A percentile compares a stretch with the other conserved stretches of the same genome.
These are phyloP conservation scores for Leishmania lainsoni DNA, from an alignment of 208 protist species.

Conservation along the genomic window DNA sequence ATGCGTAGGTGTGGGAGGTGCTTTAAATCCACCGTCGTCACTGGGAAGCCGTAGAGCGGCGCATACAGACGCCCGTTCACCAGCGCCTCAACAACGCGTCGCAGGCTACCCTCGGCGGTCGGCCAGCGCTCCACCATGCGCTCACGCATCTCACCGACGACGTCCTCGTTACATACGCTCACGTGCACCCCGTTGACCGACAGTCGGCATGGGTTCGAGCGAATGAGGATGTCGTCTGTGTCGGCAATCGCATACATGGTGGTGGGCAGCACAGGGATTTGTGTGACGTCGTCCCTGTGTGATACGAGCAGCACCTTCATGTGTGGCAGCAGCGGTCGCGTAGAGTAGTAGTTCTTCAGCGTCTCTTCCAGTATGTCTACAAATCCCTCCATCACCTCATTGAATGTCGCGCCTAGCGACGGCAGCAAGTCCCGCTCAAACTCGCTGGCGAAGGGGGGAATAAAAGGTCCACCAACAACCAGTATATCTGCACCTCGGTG, in stretches of 20 bases:
- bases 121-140: slow-evolving; percentile 81
- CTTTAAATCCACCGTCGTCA: slow-evolving; percentile 55
- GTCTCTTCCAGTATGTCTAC: slow-evolving; percentile 73
- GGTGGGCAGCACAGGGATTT: slow-evolving; percentile 79
- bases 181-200: slow-evolving; percentile 81
- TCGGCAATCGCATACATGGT: slow-evolving; percentile 80
- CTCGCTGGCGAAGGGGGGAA: slow-evolving; percentile 56
- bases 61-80: slow-evolving; percentile 77
- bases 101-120: slow-evolving; percentile 71
- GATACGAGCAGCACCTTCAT: slow-evolving; percentile 79
- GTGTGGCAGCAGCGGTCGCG: slow-evolving; percentile 31
- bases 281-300: slow-evolving; percentile 74
- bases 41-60: slow-evolving; percentile 64
- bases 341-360: slow-evolving; percentile 61
- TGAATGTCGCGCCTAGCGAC: slow-evolving; percentile 54
- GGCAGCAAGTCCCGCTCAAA: slow-evolving; percentile 63
- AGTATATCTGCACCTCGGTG: slow-evolving; percentile 76
- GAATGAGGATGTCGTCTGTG: slow-evolving; percentile 60
- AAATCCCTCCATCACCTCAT: slow-evolving; percentile 63
- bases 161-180: slow-evolving; percentile 85
- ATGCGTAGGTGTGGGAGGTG: slow-evolving; percentile 63
- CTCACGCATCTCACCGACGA: slow-evolving; percentile 69
- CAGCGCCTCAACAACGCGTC: slow-evolving; percentile 73
- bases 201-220: slow-evolving; percentile 85
- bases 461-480: slow-evolving; percentile 84